Base-by-base conservation (phyloP, 192 early-diverging fungal genomes). In the Podila minutissima region DNA sequence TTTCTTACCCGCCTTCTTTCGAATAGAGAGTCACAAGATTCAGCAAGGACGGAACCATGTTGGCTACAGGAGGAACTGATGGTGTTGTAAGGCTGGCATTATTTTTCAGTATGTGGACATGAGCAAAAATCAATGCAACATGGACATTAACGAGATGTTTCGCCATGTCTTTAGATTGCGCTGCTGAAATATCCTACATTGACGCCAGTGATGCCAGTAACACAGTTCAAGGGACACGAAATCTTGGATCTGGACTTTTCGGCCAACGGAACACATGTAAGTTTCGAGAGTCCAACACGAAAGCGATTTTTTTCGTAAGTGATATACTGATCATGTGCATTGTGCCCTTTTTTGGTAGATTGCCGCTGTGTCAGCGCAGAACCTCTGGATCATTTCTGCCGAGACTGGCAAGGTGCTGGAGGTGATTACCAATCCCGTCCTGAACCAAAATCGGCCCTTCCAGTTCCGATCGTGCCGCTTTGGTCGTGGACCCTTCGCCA, bases 241-340 rank as follows among this genome's bases (percentile, higher is more conserved):
- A 86, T 95, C 37, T 64, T 86, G 29, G 94, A 95, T 83, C 74
- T 90, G 1, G 89, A 93, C 83, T 87, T 95, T 61, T 88, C 91
- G 67, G 63, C 83, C 19, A 83, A 86, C 17, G 82, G 77, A 65
- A 22, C 59, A 51, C 77, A 81, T 60, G 77, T 81, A 73, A 64
- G 63, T 20, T 12, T 46, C 2, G 3, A 6, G 12, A 12, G 3
- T 55, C 53, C 6, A 2, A 0, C 2, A 41, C 11, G 11, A 37
- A 12, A 41, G 38, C 2, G 41, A 46, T 12, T 46, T 46, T 46
- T 46, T 17, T 15, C 0, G 15, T 53, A 24, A 35, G 19, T 10
- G 32, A 68, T 15, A 4, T 11, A 64, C 35, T 64, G 31, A 64
- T 17, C n/a, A 24, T 41, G 9, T 64, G 3, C 6, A 4, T 22